Evolutionary conservation across 345 rosid species (phyloP), one percentile per base, ranked within the genome.

Genomic region (Lepidium africanum): DNA sequence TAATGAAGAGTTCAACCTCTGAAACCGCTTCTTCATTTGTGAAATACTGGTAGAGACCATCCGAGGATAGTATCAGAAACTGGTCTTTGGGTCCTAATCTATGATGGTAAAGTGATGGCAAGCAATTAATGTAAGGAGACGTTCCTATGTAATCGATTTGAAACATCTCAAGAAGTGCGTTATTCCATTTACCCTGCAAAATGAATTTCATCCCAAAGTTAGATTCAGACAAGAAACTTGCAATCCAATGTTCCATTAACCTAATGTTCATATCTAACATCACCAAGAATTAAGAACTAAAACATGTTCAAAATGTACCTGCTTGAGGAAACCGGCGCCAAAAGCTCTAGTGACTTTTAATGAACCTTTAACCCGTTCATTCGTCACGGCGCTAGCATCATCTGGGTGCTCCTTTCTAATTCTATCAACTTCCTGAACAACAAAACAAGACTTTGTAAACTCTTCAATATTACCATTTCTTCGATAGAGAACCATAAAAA

Each of bases 311-410:
- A 27, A 23, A 42, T n/a, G 47, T 78, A 94, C 99, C 96, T 89
- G 87, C 69, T 94, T 94, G 72, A 94, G 92, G 69, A 89, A 94
- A 27, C 99, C 99, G 7, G 96, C 99, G 6, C 99, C 99, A 17
- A 94, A 94, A 64, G 99, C 99, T 52, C 99, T 83, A 37, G 99
- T 94, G 48, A 94, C 97, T 83, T 89, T 94, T 80, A 94, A 76
- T 5, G 92, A 89, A 33, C 99, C 97, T 76, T 91, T 94, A 25
- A 94, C 99, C 1, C 99, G 91, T 32, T 89, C 96, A 12, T 94
- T 94, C 67, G 82, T 45, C 47, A 91, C 70, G 0, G 96, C 87
- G 39, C 67, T 81, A 27, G 83, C 79, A 79, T 94, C 99, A 72
- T 94, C 93, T 0, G 83, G 88, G 62, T 94, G 99, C 71, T 91